These are phyloP conservation scores for Liquidambar formosana DNA, from an alignment of 164 flowering plant genomes.

Conservation along the genomic window DNA sequence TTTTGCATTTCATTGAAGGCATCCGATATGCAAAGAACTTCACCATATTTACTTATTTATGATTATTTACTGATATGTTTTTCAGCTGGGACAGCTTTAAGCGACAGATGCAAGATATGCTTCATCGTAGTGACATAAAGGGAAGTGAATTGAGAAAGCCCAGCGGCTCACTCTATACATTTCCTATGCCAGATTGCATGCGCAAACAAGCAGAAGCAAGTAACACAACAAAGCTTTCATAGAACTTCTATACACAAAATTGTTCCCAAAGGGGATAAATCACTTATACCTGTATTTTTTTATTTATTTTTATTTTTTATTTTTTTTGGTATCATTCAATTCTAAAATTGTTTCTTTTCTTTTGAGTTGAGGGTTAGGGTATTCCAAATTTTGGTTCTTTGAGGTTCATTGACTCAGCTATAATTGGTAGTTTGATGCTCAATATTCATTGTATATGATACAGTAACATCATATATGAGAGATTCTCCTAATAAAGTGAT, in stretches of 20 bases:
- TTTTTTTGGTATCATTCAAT: background rate
- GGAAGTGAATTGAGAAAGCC: slow-evolving; percentile 72
- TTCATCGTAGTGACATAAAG: slow-evolving; percentile 73
- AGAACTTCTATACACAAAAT: background rate
- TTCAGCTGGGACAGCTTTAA: slow-evolving; percentile 79
- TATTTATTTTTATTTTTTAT: no score
- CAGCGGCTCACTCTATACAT: slow-evolving; percentile 72
- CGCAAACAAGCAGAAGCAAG: slow-evolving; percentile 40
- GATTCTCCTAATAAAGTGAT: no score
- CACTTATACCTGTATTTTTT: slow-evolving; percentile 13
- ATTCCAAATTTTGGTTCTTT: background rate
- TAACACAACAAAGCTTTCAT: slow-evolving; percentile 5
- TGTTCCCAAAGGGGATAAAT: background rate
- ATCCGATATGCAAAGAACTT: no score
- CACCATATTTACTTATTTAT: no score
- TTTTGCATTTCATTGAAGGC: no score
- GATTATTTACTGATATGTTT: background rate
- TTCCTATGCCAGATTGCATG: slow-evolving; percentile 98
- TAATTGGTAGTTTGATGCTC: background rate
- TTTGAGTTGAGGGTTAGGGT: background rate
- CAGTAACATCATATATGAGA: no score
- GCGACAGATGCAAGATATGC: slow-evolving; percentile 77
- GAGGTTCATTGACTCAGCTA: slow-evolving; percentile 1
- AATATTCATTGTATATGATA: slow-evolving; percentile 15
- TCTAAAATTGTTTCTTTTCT: slow-evolving; percentile 1